These are phyloP conservation scores for Oryza coarctata DNA, from an alignment of 176 grass and related monocot genomes.

Conservation along the genomic window DNA sequence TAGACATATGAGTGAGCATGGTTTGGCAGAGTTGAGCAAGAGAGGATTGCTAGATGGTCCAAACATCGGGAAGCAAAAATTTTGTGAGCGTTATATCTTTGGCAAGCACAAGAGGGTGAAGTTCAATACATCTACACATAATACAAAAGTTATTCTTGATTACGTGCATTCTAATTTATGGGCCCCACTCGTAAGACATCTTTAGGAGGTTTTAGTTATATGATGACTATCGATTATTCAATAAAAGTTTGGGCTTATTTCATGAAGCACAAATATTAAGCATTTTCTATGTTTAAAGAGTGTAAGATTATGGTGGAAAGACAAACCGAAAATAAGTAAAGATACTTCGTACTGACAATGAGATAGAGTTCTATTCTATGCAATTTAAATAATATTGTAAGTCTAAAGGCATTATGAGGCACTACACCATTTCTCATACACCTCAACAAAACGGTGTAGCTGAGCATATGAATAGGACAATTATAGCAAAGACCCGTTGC, in stretches of 20 bases:
- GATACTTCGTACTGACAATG: too few species aligned
- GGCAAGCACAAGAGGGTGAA: not conserved
- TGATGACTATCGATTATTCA: not conserved
- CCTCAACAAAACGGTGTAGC: too few species aligned
- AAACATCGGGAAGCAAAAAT: not conserved
- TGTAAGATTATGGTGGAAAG: too few species aligned
- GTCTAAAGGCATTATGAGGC: too few species aligned
- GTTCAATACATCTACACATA: not conserved
- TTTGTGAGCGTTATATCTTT: constrained; percentile 13
- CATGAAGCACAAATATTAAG: too few species aligned
- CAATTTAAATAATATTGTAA: too few species aligned
- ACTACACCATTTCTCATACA: not conserved
- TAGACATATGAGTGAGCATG: too few species aligned
- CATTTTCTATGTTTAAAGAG: too few species aligned
- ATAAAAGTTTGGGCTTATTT: constrained; percentile 25
- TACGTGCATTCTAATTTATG: constrained; percentile 15
- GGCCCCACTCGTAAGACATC: not conserved
- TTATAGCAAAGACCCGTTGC: not conserved
- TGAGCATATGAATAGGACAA: not conserved
- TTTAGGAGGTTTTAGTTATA: not conserved
- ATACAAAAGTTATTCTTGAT: not conserved
- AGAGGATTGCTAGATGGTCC: not conserved
- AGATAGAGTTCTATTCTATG: too few species aligned
- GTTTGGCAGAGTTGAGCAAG: not conserved
- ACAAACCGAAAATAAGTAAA: too few species aligned